These are phyloP conservation scores for Aspergillus amoenus DNA, from an alignment of 2,329 filamentous ascomycete genomes.

Conservation along the genomic window DNA sequence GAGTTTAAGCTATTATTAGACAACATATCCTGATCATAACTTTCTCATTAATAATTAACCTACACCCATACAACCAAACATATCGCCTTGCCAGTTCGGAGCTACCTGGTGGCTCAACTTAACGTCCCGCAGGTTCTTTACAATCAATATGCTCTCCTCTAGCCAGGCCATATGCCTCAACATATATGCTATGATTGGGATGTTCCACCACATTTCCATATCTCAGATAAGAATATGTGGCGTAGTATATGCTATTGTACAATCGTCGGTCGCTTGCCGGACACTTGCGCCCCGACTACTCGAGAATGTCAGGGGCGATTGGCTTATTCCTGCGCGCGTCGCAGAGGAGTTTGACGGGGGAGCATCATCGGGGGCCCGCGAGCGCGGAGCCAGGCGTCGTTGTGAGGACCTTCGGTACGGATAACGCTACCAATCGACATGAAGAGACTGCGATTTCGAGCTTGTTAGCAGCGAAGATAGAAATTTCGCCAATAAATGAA, in stretches of 20 bases:
- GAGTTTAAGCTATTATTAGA: neutral
- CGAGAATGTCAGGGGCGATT: neutral
- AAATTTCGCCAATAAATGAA: neutral
- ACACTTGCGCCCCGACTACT: neutral
- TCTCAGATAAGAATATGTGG: slow-evolving; percentile 2
- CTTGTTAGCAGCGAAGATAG: neutral
- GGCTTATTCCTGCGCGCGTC: slow-evolving; percentile 31
- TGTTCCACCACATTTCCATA: slow-evolving; percentile 1
- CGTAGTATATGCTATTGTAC: slow-evolving; percentile 31
- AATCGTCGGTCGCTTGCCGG: slow-evolving; percentile 18
- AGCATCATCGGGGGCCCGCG: slow-evolving; percentile 72
- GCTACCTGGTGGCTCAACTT: slow-evolving; percentile 6
- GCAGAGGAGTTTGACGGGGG: slow-evolving; percentile 44
- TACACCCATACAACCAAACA: slow-evolving; percentile 16
- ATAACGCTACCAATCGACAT: slow-evolving; percentile 99
- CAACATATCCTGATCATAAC: neutral
- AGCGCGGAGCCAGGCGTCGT: slow-evolving; percentile 72
- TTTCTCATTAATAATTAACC: slow-evolving; percentile 22
- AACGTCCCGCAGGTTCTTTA: slow-evolving; percentile 19
- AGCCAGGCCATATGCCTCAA: neutral
- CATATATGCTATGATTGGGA: slow-evolving; percentile 2
- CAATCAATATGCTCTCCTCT: slow-evolving; percentile 10
- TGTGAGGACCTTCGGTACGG: slow-evolving; percentile 80
- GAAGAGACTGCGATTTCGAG: slow-evolving; percentile 66
- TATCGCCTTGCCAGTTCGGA: slow-evolving; percentile 12